Conservation (phyloP, 805 yeast genomes). For the Brettanomyces naardenensis region DNA sequence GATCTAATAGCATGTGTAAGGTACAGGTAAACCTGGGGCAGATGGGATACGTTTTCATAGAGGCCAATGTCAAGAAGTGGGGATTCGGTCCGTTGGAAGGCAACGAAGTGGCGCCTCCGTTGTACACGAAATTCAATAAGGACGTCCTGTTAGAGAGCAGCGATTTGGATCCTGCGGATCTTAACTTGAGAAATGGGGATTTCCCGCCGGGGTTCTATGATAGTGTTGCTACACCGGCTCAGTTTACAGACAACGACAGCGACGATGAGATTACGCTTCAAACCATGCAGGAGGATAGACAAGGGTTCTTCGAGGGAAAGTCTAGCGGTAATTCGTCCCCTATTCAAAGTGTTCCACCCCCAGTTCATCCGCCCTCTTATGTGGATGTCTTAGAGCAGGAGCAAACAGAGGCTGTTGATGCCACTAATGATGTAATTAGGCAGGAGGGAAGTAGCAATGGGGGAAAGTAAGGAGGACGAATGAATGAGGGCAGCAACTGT, state of each 20-base stretch:
- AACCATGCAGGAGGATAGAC: constrained; percentile 14
- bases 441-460: neutral
- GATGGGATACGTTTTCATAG: constrained; percentile 81
- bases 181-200: constrained; percentile 27
- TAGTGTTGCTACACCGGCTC: constrained; percentile 16
- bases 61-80: constrained; percentile 92
- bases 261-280: constrained; percentile 22
- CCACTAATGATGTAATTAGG: constrained; percentile 4
- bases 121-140: constrained; percentile 71
- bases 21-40: constrained; percentile 92
- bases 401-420: constrained; percentile 11
- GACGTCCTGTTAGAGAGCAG: constrained; percentile 68
- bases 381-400: constrained; percentile 11
- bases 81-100: constrained; percentile 92
- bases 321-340: constrained; percentile 6
- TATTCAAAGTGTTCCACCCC: constrained; percentile 6
- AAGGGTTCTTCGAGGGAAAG: constrained; percentile 10
- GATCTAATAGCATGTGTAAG: constrained; percentile 73
- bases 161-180: constrained; percentile 45
- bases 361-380: constrained; percentile 12
- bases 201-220: constrained; percentile 55
- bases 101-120: constrained; percentile 86
- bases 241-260: constrained; percentile 25
- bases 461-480: too few relatives aligned
- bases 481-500: too few relatives aligned